Conservation (phyloP, 2,329 filamentous ascomycete genomes). For the Sarocladium oryzae region DNA sequence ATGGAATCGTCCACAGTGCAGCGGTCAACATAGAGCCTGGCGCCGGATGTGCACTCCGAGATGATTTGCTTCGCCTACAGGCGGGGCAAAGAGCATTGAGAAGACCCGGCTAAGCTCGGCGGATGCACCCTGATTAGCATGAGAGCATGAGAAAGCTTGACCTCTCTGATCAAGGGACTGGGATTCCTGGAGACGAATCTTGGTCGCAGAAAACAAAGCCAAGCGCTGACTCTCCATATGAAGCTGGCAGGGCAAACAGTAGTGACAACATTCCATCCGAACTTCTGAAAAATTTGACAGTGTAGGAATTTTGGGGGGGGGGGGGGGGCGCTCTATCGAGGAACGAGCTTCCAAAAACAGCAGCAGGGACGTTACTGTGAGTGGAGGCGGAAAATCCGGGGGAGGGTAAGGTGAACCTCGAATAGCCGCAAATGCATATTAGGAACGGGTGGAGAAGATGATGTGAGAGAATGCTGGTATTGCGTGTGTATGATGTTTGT, state of each 20-base stretch:
- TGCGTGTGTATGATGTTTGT: background rate
- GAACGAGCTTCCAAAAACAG: background rate
- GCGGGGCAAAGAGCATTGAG: background rate
- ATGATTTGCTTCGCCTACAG: background rate
- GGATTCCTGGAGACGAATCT: too few relatives aligned
- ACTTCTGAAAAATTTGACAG: background rate
- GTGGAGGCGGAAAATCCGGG: conserved; percentile 9
- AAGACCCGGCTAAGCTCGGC: background rate
- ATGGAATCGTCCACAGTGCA: background rate
- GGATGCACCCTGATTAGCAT: background rate
- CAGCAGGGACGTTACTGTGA: background rate
- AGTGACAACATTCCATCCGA: too few relatives aligned
- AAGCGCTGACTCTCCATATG: too few relatives aligned
- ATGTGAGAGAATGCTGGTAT: background rate
- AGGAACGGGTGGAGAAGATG: background rate
- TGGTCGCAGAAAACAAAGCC: too few relatives aligned
- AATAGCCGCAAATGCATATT: conserved; percentile 6
- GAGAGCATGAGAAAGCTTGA: background rate
- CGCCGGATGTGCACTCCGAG: background rate
- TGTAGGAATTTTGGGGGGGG: too few relatives aligned
- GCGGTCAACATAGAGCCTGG: background rate
- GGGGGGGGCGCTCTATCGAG: too few relatives aligned
- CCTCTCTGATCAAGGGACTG: background rate
- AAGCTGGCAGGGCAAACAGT: too few relatives aligned
- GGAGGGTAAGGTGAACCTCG: conserved; percentile 11